phyloP scores from a whole-genome alignment of 2,329 filamentous ascomycete genomes.

The Davidsoniella eucalypti region DNA sequence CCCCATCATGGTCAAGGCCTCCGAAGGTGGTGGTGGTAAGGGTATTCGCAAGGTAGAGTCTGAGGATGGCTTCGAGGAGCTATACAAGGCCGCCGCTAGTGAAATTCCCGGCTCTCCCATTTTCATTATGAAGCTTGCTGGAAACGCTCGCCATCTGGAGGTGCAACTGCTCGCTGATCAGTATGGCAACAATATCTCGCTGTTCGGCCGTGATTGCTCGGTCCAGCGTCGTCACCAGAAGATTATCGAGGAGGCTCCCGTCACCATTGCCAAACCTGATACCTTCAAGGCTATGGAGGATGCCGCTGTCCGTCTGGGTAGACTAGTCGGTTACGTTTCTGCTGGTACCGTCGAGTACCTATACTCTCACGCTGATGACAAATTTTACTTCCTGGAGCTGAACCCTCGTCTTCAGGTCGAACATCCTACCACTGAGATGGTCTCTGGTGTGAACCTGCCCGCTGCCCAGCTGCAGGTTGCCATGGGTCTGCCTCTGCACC shows the following conservation, averaged over 20 bases:
- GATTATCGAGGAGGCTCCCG: conserved; percentile 97
- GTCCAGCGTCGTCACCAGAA: conserved; percentile 98
- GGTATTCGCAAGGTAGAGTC: conserved; percentile 89
- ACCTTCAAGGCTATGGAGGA: conserved; percentile 97
- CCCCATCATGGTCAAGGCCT: conserved; percentile 99
- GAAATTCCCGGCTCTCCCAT: conserved; percentile 98
- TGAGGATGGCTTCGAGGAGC: conserved; percentile 66
- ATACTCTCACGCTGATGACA: conserved; percentile 93
- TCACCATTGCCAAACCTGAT: conserved; percentile 76
- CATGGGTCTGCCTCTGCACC: conserved; percentile 93
- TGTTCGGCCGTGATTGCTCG: conserved; percentile 96
- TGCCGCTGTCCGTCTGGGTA: conserved; percentile 83
- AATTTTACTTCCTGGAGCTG: conserved; percentile 98
- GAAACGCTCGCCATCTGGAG: conserved; percentile 90
- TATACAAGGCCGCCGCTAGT: conserved; percentile 91
- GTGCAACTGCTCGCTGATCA: conserved; percentile 95
- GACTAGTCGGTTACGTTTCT: conserved; percentile 92
- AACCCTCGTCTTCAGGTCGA: conserved; percentile 99
- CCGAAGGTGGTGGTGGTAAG: conserved; percentile 96
- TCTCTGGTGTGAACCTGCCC: conserved; percentile 90
- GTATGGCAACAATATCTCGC: conserved; percentile 98
- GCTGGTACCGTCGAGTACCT: conserved; percentile 98
- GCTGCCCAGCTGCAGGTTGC: conserved; percentile 96
- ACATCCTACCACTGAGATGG: conserved; percentile 98
- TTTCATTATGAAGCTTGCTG: conserved; percentile 99